Evolutionary conservation across 768 basidiomycete species (phyloP).

Genomic region (Tulasnella sp.): DNA sequence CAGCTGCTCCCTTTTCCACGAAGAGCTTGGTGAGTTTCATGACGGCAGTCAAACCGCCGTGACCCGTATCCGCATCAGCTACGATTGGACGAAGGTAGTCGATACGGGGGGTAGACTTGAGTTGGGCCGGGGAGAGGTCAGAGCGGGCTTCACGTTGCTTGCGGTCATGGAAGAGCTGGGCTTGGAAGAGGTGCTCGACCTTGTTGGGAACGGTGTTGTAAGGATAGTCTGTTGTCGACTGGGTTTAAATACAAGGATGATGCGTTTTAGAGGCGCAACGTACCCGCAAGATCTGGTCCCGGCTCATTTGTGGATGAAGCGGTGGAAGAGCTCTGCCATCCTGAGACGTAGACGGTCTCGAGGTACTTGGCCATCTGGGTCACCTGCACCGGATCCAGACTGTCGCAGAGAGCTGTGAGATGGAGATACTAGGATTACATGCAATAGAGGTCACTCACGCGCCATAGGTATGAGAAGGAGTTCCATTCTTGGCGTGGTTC

Average conservation of each 20-base stretch:
- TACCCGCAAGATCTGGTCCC: slow-evolving; percentile 95
- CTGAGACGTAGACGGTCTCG: slow-evolving; percentile 98
- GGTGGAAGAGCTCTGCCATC: slow-evolving; percentile 62
- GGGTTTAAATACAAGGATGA: neutral
- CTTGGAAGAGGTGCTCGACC: slow-evolving; percentile 96
- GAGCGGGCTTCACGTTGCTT: slow-evolving; percentile 86
- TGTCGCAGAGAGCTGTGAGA: slow-evolving; percentile 37
- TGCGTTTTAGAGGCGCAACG: slow-evolving; percentile 30
- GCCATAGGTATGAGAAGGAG: slow-evolving; percentile 94
- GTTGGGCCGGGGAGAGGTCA: slow-evolving; percentile 62
- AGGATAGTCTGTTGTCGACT: slow-evolving; percentile 68
- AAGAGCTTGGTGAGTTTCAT: no score
- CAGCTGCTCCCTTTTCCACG: no score
- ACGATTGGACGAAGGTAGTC: slow-evolving; percentile 97
- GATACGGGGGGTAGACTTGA: slow-evolving; percentile 61
- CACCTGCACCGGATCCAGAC: slow-evolving; percentile 94
- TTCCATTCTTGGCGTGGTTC: slow-evolving; percentile 69
- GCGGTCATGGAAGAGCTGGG: slow-evolving; percentile 98
- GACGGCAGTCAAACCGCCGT: no score
- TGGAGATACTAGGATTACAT: neutral
- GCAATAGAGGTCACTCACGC: slow-evolving; percentile 63
- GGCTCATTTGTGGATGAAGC: slow-evolving; percentile 93
- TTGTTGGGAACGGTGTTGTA: slow-evolving; percentile 99
- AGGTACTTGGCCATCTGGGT: slow-evolving; percentile 98
- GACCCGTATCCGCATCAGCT: slow-evolving; percentile 98